Conservation (phyloP, 208 protist genomes). For the Leptomonas pyrrhocoris region DNA sequence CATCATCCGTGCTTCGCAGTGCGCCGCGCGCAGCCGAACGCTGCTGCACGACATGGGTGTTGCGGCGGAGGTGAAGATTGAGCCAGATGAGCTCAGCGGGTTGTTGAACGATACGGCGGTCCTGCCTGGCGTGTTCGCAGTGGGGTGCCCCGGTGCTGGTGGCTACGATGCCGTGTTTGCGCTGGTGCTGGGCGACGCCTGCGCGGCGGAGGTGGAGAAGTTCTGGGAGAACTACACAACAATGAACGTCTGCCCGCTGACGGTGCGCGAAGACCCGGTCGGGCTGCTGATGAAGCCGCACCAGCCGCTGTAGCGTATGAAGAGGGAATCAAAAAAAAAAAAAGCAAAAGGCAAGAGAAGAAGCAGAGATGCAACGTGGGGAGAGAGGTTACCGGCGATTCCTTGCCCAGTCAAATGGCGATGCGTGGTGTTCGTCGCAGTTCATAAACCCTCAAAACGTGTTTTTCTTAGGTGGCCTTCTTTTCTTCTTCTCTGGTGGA, state of each 20-base stretch:
- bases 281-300: conserved; percentile 54
- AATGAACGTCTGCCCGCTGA: conserved; percentile 78
- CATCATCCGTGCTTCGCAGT: conserved; percentile 51
- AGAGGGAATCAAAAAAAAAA: neutral
- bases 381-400: too few species aligned
- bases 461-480: too few species aligned
- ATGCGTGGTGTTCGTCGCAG: too few species aligned
- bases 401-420: too few species aligned
- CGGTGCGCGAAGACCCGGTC: conserved; percentile 76
- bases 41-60: conserved; percentile 84
- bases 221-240: conserved; percentile 75
- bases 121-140: conserved; percentile 90
- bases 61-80: conserved; percentile 79
- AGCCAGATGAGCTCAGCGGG: conserved; percentile 82
- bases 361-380: too few species aligned
- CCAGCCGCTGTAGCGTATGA: neutral
- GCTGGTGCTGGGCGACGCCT: conserved; percentile 73
- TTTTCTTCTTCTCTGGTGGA: too few species aligned
- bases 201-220: conserved; percentile 54
- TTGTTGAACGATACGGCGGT: conserved; percentile 85
- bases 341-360: neutral
- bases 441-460: too few species aligned
- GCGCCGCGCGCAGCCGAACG: conserved; percentile 47
- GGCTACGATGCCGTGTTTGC: conserved; percentile 95
- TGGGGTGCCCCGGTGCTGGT: conserved; percentile 93